phyloP scores from a whole-genome alignment of 148 eudicot genomes.

The Rhododendron kiyosumense region DNA sequence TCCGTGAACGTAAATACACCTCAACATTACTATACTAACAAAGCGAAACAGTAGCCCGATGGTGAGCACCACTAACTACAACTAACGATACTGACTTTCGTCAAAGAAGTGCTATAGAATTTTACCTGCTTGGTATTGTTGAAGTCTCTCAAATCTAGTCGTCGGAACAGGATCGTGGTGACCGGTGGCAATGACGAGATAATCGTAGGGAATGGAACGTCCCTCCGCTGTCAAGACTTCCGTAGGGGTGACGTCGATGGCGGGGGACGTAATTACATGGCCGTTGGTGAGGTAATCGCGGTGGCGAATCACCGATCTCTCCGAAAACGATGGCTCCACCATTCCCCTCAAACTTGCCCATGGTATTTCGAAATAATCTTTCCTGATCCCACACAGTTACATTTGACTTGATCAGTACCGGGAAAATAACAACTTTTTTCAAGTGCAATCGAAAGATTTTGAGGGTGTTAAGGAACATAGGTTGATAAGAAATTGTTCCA shows the following conservation, averaged over 20 bases:
- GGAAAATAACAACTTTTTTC: not conserved
- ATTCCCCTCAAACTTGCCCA: constrained; percentile 51
- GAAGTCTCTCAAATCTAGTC: constrained; percentile 36
- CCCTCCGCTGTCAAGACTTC: constrained; percentile 50
- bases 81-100: not conserved
- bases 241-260: constrained; percentile 26
- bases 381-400: constrained; percentile 19
- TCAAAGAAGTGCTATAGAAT: not conserved
- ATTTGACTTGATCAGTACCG: not conserved
- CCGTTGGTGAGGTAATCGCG: constrained; percentile 45
- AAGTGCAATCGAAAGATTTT: not conserved
- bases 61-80: not conserved
- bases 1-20: not conserved
- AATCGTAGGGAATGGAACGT: constrained; percentile 39
- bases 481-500: not conserved
- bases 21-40: not conserved
- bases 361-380: constrained; percentile 59
- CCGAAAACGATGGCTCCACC: constrained; percentile 62
- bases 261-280: constrained; percentile 34
- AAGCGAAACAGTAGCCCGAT: too few species aligned
- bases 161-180: constrained; percentile 34
- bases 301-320: constrained; percentile 48
- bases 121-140: constrained; percentile 46
- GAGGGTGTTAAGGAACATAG: not conserved
- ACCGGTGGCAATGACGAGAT: constrained; percentile 62